phyloP scores from a whole-genome alignment of 2,329 filamentous ascomycete genomes.

The Dactylellina haptotyla region DNA sequence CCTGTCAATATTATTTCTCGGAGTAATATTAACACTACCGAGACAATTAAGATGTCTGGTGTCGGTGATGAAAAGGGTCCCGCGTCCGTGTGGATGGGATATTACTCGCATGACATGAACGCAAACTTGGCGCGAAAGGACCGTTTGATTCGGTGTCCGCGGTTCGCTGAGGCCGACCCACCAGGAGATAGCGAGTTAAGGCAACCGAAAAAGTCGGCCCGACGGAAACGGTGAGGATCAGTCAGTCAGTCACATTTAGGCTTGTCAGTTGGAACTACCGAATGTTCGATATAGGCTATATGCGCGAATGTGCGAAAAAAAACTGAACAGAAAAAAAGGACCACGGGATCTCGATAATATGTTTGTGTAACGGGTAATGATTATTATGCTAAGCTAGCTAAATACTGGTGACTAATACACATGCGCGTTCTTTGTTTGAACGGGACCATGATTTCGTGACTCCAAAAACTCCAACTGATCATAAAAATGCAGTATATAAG shows the following conservation, averaged over 20 bases:
- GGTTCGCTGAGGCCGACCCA: not conserved
- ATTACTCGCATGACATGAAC: no score
- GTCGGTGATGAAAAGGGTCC: no score
- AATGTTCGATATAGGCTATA: not conserved
- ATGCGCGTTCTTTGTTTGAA: not conserved
- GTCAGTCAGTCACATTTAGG: no score
- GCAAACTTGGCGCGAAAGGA: no score
- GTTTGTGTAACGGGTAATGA: not conserved
- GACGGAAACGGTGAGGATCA: not conserved
- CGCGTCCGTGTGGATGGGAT: no score
- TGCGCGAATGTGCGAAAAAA: no score
- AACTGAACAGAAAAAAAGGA: not conserved
- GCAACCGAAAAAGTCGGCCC: not conserved
- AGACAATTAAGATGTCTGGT: no score
- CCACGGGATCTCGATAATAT: not conserved
- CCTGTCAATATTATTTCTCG: no score
- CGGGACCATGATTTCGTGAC: conserved; percentile 8
- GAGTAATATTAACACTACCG: no score
- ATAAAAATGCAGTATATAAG: conserved; percentile 12
- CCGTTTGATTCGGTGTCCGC: no score
- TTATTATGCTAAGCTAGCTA: conserved; percentile 4
- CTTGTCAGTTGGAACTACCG: not conserved
- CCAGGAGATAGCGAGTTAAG: not conserved
- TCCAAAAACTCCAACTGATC: conserved; percentile 27
- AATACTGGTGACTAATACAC: not conserved